A percentile compares a stretch with the other conserved stretches of the same genome.
phyloP scores from a whole-genome alignment of 352 stramenopile species.

The Phytophthora podocarpi region DNA sequence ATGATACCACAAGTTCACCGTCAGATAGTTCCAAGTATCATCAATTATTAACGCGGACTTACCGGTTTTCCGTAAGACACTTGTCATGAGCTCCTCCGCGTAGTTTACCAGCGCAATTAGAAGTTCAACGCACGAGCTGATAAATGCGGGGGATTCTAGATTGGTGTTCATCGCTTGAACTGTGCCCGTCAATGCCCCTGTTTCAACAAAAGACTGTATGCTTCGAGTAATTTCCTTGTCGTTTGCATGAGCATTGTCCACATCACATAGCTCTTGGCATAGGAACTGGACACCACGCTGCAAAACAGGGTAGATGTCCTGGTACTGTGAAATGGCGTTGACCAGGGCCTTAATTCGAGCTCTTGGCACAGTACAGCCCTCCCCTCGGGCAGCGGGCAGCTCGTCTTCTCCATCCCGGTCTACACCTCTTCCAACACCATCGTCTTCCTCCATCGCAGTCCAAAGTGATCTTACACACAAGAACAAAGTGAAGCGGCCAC shows the following conservation, averaged over 20 bases:
- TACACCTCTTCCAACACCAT: neutral
- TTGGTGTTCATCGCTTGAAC: constrained; percentile 24
- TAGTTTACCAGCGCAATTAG: constrained; percentile 6
- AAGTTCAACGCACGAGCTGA: constrained; percentile 21
- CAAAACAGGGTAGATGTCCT: constrained; percentile 38
- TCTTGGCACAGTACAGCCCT: constrained; percentile 17
- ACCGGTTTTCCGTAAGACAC: constrained; percentile 18
- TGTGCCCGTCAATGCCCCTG: constrained; percentile 6
- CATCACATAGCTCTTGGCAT: constrained; percentile 6
- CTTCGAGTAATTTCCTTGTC: neutral
- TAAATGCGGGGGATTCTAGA: constrained; percentile 21
- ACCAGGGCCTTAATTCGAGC: constrained; percentile 33
- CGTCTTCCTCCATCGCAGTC: constrained; percentile 13
- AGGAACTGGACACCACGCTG: constrained; percentile 34
- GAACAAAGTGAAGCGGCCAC: neutral
- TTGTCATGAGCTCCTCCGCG: neutral
- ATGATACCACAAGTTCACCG: neutral
- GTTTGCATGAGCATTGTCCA: neutral
- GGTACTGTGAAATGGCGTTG: constrained; percentile 35
- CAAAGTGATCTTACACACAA: constrained; percentile 3
- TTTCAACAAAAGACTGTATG: constrained; percentile 13
- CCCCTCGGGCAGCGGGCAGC: neutral
- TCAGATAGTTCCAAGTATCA: neutral
- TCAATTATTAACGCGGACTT: neutral
- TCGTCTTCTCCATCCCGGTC: neutral